These are phyloP conservation scores for Starmerella apis DNA, from an alignment of 805 yeast species.

Conservation along the genomic window DNA sequence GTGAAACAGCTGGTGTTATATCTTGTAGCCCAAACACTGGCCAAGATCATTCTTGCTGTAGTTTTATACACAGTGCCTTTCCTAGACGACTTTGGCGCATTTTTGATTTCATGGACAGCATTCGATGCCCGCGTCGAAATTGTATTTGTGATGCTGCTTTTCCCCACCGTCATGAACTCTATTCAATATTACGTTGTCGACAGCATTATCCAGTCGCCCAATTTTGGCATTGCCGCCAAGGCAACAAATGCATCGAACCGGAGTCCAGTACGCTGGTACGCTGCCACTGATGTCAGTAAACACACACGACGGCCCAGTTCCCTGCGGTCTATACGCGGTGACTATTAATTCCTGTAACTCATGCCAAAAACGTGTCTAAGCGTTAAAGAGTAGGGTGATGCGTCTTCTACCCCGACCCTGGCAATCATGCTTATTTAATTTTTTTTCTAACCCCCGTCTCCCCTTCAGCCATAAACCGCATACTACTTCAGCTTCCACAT, in stretches of 20 bases:
- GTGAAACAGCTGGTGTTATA: conserved; percentile 63
- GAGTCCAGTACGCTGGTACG: conserved; percentile 11
- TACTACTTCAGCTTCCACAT: background rate
- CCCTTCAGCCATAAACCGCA: background rate
- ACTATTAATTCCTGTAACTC: background rate
- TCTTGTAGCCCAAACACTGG: conserved; percentile 47
- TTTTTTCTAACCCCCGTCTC: conserved; percentile 2
- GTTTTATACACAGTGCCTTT: conserved; percentile 53
- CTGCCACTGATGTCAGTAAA: conserved; percentile 16
- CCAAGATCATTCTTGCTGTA: conserved; percentile 53
- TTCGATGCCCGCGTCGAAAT: conserved; percentile 74
- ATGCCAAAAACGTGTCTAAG: background rate
- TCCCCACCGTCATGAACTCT: conserved; percentile 37
- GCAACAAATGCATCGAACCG: conserved; percentile 6
- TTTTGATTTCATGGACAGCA: conserved; percentile 66
- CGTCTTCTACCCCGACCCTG: background rate
- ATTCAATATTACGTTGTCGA: conserved; percentile 49
- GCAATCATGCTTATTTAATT: background rate
- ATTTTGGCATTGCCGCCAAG: conserved; percentile 27
- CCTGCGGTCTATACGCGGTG: background rate
- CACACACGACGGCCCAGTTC: conserved; percentile 6
- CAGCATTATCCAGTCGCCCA: conserved; percentile 46
- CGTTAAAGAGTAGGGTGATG: background rate
- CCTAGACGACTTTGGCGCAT: conserved; percentile 59
- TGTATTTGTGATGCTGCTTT: conserved; percentile 66